Evolutionary conservation across 2,329 filamentous ascomycete genomes (phyloP), one percentile per base, ranked within the genome.

Genomic region (Lasiodiplodia sp.): DNA sequence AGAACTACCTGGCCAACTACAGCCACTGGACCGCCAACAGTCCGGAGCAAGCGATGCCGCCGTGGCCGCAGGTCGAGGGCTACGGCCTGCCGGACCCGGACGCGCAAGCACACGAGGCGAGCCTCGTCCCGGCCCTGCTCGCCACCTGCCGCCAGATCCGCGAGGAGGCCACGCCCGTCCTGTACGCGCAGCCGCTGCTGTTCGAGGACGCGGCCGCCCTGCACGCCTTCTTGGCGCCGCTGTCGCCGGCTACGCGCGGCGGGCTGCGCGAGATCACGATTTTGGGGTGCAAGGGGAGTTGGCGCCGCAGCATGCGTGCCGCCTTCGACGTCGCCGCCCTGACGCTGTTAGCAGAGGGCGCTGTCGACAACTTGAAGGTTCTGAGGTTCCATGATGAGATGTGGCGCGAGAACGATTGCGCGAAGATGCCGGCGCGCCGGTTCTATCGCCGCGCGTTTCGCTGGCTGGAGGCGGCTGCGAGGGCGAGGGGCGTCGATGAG

Each of bases 381-480:
- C 71, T 81, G 25, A 18, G 11, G 7, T 52, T 38, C 44, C 28
- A n/a, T 12, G 60, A 64, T 14, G 68, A 67, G 10, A 18, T 7
- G 40, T n/a, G 31, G 31, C 16, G 11, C 12, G 18, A 18, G 0
- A 37, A 73, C 1, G 66, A 69, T 5, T 70, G 60, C 31, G 63
- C 68, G 8, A 14, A 52, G 8, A 31, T 63, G 0, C 14, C 70
- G 5, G 78, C 78, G 1, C 73, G 72, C 11, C 73, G 75, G 28
- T 62, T 80, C 38, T 81, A 79, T 58, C 79, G 78, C 10, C 75
- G 79, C 55, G 77, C 73, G 0, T 78, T 79, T 37, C 73, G 75
- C 4, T 80, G 77, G 78, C 70, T 81, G 8, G 79, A 81, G 53
- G 75, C 75, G 0, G 70, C 79, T 11, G 77, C 73, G 2, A 57